phyloP scores from a whole-genome alignment of 1,284 basidiomycete genomes.

The Cystobasidiaceae sp. region DNA sequence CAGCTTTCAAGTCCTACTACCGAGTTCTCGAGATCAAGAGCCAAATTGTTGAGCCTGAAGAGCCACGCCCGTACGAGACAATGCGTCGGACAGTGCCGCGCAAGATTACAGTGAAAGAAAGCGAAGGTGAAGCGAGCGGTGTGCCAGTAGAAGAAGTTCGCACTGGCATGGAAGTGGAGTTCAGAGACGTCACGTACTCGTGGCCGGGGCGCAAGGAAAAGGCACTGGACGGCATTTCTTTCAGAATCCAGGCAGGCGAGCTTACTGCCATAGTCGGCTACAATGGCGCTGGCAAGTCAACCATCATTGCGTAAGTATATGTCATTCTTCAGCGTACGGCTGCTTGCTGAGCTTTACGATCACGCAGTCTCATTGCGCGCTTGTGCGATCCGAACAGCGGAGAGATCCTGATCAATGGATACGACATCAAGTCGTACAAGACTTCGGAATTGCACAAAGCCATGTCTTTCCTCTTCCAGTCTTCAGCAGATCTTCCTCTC shows the following conservation, averaged over 20 bases:
- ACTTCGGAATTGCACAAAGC: conserved; percentile 20
- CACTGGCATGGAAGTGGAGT: conserved; percentile 29
- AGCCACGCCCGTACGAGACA: conserved; percentile 16
- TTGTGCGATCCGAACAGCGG: conserved; percentile 21
- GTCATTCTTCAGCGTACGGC: background rate
- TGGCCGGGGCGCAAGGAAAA: conserved; percentile 25
- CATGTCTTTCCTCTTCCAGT: conserved; percentile 29
- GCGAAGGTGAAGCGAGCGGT: background rate
- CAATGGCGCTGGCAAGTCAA: conserved; percentile 12
- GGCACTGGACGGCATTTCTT: conserved; percentile 19
- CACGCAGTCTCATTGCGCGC: background rate
- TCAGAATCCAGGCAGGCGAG: conserved; percentile 29
- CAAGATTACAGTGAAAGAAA: background rate
- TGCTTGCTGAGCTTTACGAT: background rate
- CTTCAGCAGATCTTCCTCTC: conserved; percentile 22
- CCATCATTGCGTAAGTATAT: background rate
- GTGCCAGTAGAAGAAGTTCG: background rate
- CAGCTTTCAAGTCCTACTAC: conserved; percentile 16
- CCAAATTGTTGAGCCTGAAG: conserved; percentile 13
- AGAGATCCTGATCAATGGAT: conserved; percentile 22
- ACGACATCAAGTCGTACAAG: conserved; percentile 18
- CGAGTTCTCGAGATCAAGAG: conserved; percentile 26
- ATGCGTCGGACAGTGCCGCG: background rate
- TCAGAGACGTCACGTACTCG: conserved; percentile 14
- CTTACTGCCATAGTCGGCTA: conserved; percentile 21